Evolutionary conservation across 345 rosid species (phyloP).

Genomic region (Melastoma malabathricum): DNA sequence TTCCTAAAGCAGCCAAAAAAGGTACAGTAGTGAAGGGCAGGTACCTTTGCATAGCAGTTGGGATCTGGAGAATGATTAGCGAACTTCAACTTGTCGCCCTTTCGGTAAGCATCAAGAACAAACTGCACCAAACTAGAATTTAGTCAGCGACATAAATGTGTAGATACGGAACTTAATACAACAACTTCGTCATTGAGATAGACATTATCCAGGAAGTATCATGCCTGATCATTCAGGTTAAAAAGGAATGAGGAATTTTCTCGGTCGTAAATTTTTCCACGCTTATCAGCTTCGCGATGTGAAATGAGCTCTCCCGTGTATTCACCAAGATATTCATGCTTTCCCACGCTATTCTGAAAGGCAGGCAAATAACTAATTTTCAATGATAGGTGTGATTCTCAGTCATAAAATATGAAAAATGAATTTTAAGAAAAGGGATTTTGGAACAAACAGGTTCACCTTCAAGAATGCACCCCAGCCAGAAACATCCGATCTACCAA

Average conservation of each 20-base stretch:
- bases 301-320: constrained; percentile 99
- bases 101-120: constrained; percentile 95
- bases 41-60: constrained; percentile 96
- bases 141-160: too few relatives aligned
- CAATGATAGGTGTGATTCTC: too few relatives aligned
- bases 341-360: constrained; percentile 81
- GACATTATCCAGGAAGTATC: constrained; percentile 7
- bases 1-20: neutral
- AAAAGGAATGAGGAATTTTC: constrained; percentile 97
- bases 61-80: constrained; percentile 98
- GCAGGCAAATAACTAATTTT: neutral
- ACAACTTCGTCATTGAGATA: neutral
- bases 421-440: neutral
- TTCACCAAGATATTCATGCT: constrained; percentile 95
- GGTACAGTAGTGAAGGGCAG: neutral
- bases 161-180: too few relatives aligned
- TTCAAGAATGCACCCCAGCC: constrained; percentile 99
- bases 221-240: constrained; percentile 93
- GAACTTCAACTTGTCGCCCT: constrained; percentile 93
- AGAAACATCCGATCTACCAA: constrained; percentile 95
- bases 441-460: constrained; percentile 26
- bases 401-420: too few relatives aligned
- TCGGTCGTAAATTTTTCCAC: constrained; percentile 96
- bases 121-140: constrained; percentile 35
- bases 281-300: constrained; percentile 96